phyloP scores from a whole-genome alignment of 73 alveolate genomes.

The Breviolum minutum region DNA sequence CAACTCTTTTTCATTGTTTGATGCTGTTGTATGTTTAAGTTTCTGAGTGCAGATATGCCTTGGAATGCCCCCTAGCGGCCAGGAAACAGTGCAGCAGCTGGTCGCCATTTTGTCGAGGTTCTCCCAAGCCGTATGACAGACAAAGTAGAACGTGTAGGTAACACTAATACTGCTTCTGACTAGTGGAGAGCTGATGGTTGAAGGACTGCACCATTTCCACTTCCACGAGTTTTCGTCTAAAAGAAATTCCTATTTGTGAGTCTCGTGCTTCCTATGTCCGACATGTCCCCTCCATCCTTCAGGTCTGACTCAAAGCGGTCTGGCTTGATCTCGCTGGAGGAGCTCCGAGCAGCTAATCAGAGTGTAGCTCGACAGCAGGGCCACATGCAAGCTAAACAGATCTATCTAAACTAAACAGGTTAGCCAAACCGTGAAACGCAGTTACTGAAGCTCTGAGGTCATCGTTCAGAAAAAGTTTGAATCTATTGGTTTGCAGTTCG shows the following conservation, averaged over 20 bases:
- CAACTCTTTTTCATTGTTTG: neutral
- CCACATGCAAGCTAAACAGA: too few species aligned
- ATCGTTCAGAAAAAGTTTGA: slow-evolving; percentile 81
- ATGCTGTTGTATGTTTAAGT: neutral
- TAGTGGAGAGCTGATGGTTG: too few species aligned
- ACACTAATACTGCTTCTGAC: neutral
- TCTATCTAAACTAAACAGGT: too few species aligned
- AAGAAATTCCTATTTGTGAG: too few species aligned
- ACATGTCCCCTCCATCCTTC: neutral
- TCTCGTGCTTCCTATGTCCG: neutral
- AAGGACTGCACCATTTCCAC: neutral
- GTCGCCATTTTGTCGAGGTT: slow-evolving; percentile 87
- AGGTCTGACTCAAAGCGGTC: slow-evolving; percentile 81
- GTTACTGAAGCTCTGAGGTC: neutral
- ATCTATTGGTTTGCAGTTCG: slow-evolving; percentile 82
- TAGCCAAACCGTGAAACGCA: neutral
- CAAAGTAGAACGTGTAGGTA: neutral
- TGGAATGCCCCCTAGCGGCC: neutral
- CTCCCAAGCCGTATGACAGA: neutral
- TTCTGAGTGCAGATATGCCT: too few species aligned
- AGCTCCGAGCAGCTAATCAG: slow-evolving; percentile 80
- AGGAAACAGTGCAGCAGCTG: slow-evolving; percentile 92
- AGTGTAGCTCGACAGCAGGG: slow-evolving; percentile 33
- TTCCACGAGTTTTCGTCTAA: too few species aligned
- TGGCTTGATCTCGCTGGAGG: slow-evolving; percentile 85